Base-by-base conservation (phyloP, 2,329 filamentous ascomycete species). In the Penicillium sp. region DNA sequence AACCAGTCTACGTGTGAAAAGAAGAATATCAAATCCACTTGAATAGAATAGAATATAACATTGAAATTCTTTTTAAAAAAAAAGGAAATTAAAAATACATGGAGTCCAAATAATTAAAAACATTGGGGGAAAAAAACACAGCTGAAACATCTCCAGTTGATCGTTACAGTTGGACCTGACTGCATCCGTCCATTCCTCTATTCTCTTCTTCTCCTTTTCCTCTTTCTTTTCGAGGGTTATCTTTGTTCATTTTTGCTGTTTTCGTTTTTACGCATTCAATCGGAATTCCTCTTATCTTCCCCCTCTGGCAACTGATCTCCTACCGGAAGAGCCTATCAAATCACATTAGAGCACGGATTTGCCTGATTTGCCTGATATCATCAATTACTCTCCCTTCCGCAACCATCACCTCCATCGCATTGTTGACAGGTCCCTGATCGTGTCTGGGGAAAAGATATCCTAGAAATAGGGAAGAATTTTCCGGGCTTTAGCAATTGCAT, bases 161-260 rank as follows among this genome's bases (percentile, higher is more conserved):
- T 48, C 49, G 45, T 38, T 48, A 50, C 50, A 50, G 43, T 50
- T 50, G 39, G 54, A 44, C 8, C 50, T 58, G 34, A 41, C 60
- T 67, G 65, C 63, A 61, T 63, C 60, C 65, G 64, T 58, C 61
- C 61, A 65, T 64, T 65, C 61, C 57, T 62, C 53, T 52, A 55
- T 59, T 61, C 53, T 34, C 31, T 47, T 40, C 33, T 6, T 41
- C 50, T 46, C 52, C 47, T 43, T 57, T 49, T 46, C 15, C 7
- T 53, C 29, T 31, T 23, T 15, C 25, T 23, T 23, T 25, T 6
- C 15, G 36, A 39, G 47, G 47, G 36, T 27, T 25, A 50, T 29
- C 21, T 25, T 15, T 38, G 15, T 46, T 19, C 23, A 21, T n/a
- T n/a, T n/a, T n/a, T 15, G n/a, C 50, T 47, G 43, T 48, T 53